Evolutionary conservation across 805 yeast species (phyloP), one percentile per base, ranked within the genome.

Genomic region (Sugiyamaella boreocaroliniensis): DNA sequence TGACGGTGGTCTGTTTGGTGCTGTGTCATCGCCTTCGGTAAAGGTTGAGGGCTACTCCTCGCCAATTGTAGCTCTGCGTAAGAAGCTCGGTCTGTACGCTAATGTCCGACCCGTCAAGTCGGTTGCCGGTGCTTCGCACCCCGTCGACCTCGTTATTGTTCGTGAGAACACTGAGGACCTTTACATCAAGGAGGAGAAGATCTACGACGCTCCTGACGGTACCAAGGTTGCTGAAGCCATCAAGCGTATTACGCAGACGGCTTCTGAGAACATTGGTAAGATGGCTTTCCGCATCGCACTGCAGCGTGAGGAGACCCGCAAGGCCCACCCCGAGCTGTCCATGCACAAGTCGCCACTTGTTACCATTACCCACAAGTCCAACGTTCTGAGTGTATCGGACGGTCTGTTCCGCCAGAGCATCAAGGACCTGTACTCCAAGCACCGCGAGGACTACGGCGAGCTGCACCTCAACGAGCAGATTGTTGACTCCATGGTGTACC

Each of bases 91-190:
- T 8, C 76, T 93, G 50, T 93, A 86, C 69, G 99, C 99, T 63
- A 93, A 93, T 64, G 97, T 93, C 49, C 86, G 99, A 70, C 99
- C 99, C 3, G 98, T 93, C 61, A 93, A 93, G 74, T 84, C 93
- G 49, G 97, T 90, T 41, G 83, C 80, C 42, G 92, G 90, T 50
- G 76, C 81, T 51, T 90, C 88, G 60, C 82, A 89, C 71, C 90
- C 95, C 40, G 96, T 90, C 48, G 99, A 93, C 70, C 84, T 93
- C 89, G 96, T 93, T 29, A 93, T 93, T 70, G 99, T 93, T 40
- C 86, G 99, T 70, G 99, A 93, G 74, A 93, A 93, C 78, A 93
- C 99, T 56, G 99, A 93, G 76, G 99, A 93, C 72, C 77, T 92
- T 63, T 93, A 93, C 75, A 85, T 93, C 71, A 93, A 93, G 76